These are phyloP conservation scores for Heliamphora pulchella DNA, from an alignment of 179 eudicot genomes.

Conservation along the genomic window DNA sequence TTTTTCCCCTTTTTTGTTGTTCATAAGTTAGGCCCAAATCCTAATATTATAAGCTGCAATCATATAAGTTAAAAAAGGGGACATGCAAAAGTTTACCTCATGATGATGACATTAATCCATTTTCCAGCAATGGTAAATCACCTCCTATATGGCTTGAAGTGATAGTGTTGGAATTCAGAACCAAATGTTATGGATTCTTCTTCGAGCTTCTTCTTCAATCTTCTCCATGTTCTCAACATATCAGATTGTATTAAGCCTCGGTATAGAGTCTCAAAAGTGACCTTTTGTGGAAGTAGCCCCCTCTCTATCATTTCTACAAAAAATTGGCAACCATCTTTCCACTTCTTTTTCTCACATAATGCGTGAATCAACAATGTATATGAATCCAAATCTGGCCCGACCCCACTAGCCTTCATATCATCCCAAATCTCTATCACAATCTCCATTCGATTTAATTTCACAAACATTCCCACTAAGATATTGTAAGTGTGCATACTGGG, in stretches of 20 bases:
- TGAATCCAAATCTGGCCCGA: conserved; percentile 85
- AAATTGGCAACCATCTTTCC: conserved; percentile 73
- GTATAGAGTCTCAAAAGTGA: conserved; percentile 83
- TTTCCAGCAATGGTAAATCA: conserved; percentile 23
- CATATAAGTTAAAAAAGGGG: too few relatives aligned
- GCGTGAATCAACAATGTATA: conserved; percentile 78
- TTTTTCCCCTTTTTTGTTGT: too few relatives aligned
- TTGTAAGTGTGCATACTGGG: conserved; percentile 59
- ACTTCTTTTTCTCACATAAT: conserved; percentile 57
- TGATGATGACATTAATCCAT: neutral
- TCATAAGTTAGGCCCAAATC: too few relatives aligned
- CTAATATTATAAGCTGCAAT: too few relatives aligned
- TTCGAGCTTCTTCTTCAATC: conserved; percentile 87
- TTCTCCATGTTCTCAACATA: conserved; percentile 86
- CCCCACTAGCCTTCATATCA: conserved; percentile 56
- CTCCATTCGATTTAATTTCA: conserved; percentile 50
- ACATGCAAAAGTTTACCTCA: neutral
- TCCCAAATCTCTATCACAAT: conserved; percentile 69
- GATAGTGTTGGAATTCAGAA: conserved; percentile 67
- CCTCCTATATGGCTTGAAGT: conserved; percentile 73
- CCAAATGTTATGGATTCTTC: conserved; percentile 78
- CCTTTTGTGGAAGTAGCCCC: conserved; percentile 82
- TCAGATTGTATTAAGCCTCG: conserved; percentile 78
- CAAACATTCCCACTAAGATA: conserved; percentile 67
- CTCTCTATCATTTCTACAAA: conserved; percentile 92